Evolutionary conservation across 2,329 filamentous ascomycete genomes (phyloP).

Genomic region (Niveomyces coronatus): DNA sequence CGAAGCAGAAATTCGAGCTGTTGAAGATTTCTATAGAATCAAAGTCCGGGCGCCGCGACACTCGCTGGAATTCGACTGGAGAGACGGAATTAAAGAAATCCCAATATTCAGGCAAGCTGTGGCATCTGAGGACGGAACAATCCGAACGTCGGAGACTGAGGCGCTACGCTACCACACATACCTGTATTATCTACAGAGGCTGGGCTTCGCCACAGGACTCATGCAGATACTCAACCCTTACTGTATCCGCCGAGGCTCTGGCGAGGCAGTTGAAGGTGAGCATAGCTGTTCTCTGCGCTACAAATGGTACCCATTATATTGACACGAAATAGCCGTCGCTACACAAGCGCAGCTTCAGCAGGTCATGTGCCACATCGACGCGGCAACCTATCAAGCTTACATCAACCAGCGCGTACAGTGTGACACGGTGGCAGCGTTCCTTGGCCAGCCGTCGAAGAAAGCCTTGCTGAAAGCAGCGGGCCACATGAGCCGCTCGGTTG

Average conservation of each 20-base stretch:
- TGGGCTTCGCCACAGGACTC: neutral
- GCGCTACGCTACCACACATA: conserved; percentile 2
- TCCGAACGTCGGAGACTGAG: neutral
- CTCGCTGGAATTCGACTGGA: neutral
- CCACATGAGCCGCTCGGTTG: neutral
- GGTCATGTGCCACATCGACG: neutral
- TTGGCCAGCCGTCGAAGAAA: neutral
- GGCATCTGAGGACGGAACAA: neutral
- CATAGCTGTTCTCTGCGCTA: too few relatives aligned
- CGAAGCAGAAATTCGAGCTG: neutral
- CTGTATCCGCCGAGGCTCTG: conserved; percentile 1
- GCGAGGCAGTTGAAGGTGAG: conserved; percentile 2
- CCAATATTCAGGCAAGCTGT: neutral
- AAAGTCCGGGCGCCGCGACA: conserved; percentile 1
- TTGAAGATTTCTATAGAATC: conserved; percentile 4
- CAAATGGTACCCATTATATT: too few relatives aligned
- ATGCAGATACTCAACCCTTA: conserved; percentile 4
- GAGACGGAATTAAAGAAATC: neutral
- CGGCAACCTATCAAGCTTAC: neutral
- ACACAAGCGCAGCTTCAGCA: neutral
- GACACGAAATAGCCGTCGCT: neutral
- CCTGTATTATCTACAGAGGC: conserved; percentile 3
- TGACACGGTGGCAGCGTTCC: conserved; percentile 1
- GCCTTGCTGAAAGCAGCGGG: neutral
- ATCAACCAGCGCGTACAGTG: neutral